These are phyloP conservation scores for Botrytis tulipae DNA, from an alignment of 2,329 filamentous ascomycete species.

Conservation along the genomic window DNA sequence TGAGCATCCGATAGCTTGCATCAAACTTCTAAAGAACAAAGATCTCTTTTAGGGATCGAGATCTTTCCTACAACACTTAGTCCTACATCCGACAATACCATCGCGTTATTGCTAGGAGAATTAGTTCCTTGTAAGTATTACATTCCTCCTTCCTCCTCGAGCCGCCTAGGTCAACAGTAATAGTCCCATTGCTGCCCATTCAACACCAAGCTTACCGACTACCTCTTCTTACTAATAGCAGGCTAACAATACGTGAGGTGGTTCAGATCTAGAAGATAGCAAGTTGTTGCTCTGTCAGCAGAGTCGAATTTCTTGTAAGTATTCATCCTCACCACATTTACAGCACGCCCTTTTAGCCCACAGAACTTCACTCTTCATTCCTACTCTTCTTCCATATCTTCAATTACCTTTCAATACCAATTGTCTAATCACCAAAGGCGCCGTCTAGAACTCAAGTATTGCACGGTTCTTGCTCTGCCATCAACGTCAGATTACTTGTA, in stretches of 20 bases:
- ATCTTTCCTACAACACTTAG: not conserved
- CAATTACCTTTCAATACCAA: not conserved
- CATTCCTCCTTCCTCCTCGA: not conserved
- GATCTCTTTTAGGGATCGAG: not conserved
- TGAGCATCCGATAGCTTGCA: not conserved
- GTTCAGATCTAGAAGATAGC: not conserved
- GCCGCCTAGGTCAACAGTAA: too few relatives aligned
- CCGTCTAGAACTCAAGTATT: not conserved
- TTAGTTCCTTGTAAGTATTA: not conserved
- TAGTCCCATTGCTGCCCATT: not conserved
- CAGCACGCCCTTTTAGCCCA: not conserved
- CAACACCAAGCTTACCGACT: not conserved
- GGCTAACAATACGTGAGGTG: not conserved
- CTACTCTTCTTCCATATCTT: not conserved
- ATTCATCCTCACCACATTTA: too few relatives aligned
- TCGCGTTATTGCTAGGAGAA: not conserved
- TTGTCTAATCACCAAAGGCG: not conserved
- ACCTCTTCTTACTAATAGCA: not conserved
- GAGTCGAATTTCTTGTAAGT: not conserved
- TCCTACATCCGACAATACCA: not conserved
- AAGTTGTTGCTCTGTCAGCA: not conserved
- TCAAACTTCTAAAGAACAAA: not conserved
- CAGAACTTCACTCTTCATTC: not conserved
- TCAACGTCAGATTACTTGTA: not conserved
- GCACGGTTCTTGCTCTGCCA: not conserved